A percentile compares a stretch with the other conserved stretches of the same genome.
These are phyloP conservation scores for Mrakia blollopis DNA, from an alignment of 768 basidiomycete species.

Conservation along the genomic window DNA sequence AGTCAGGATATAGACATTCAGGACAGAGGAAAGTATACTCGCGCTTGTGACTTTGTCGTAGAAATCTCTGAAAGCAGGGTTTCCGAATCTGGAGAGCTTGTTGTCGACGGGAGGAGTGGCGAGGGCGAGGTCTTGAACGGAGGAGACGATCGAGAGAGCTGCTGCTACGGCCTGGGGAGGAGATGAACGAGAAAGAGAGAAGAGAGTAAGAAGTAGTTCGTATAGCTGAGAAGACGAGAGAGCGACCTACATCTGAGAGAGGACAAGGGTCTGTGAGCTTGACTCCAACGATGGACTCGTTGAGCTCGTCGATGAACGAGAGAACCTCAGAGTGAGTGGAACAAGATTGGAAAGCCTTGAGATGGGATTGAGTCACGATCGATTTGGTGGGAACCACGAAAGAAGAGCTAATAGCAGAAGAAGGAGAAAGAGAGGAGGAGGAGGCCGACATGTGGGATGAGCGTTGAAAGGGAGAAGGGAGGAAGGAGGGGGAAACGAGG, in stretches of 20 bases:
- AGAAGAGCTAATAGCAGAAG: no score
- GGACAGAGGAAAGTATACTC: slow-evolving; percentile 7
- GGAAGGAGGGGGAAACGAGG: neutral
- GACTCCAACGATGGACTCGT: slow-evolving; percentile 65
- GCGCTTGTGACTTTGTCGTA: slow-evolving; percentile 76
- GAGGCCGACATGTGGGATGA: neutral
- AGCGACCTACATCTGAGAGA: neutral
- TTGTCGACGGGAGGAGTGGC: slow-evolving; percentile 84
- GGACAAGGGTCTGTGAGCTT: slow-evolving; percentile 59
- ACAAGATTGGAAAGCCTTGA: slow-evolving; percentile 74
- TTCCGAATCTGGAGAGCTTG: slow-evolving; percentile 81
- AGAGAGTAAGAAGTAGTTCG: neutral
- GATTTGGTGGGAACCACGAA: slow-evolving; percentile 55
- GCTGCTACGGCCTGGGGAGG: slow-evolving; percentile 47
- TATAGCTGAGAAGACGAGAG: neutral
- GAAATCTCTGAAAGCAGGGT: slow-evolving; percentile 90
- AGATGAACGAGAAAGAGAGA: neutral
- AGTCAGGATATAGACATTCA: neutral
- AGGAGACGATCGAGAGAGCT: slow-evolving; percentile 61
- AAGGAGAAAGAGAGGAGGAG: neutral
- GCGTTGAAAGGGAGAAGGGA: neutral
- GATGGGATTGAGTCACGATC: slow-evolving; percentile 70
- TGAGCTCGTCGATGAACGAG: slow-evolving; percentile 66
- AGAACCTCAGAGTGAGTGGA: slow-evolving; percentile 64
- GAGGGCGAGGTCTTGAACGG: slow-evolving; percentile 61